These are phyloP conservation scores for Pascua guehoae DNA, from an alignment of 1,284 basidiomycete species.

Conservation along the genomic window DNA sequence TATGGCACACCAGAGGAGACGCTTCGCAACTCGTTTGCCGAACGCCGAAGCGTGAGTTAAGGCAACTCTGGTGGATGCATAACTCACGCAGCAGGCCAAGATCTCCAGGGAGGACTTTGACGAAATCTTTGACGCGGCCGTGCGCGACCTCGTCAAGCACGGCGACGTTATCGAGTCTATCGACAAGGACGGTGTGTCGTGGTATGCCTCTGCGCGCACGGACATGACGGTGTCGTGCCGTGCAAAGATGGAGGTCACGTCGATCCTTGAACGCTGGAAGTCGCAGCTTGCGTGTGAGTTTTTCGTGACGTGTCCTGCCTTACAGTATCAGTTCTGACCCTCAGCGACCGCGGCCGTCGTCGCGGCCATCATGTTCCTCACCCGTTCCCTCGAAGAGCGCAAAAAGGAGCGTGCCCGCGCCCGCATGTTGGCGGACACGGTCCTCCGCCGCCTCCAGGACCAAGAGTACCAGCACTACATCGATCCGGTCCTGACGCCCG, in stretches of 20 bases:
- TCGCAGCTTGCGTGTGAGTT: constrained; percentile 62
- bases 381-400: constrained; percentile 54
- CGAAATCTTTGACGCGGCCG: constrained; percentile 58
- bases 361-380: constrained; percentile 34
- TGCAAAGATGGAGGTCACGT: constrained; percentile 64
- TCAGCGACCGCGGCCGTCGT: constrained; percentile 40
- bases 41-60: constrained; percentile 33
- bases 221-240: constrained; percentile 69
- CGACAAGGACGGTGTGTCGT: constrained; percentile 69
- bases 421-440: constrained; percentile 71
- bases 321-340: constrained; percentile 13
- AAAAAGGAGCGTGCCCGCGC: constrained; percentile 67
- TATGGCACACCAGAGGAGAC: constrained; percentile 66
- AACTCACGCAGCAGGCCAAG: constrained; percentile 26
- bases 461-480: constrained; percentile 65
- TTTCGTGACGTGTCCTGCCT: neutral
- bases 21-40: constrained; percentile 37
- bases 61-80: neutral
- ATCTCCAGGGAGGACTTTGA: constrained; percentile 38
- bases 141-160: constrained; percentile 75
- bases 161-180: constrained; percentile 71
- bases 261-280: constrained; percentile 68
- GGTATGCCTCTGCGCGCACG: constrained; percentile 70
- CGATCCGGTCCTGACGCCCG: constrained; percentile 73
- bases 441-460: constrained; percentile 75